Evolutionary conservation across 2,329 filamentous ascomycete genomes (phyloP), one percentile per base, ranked within the genome.

Genomic region (Ceratocystis papillata): DNA sequence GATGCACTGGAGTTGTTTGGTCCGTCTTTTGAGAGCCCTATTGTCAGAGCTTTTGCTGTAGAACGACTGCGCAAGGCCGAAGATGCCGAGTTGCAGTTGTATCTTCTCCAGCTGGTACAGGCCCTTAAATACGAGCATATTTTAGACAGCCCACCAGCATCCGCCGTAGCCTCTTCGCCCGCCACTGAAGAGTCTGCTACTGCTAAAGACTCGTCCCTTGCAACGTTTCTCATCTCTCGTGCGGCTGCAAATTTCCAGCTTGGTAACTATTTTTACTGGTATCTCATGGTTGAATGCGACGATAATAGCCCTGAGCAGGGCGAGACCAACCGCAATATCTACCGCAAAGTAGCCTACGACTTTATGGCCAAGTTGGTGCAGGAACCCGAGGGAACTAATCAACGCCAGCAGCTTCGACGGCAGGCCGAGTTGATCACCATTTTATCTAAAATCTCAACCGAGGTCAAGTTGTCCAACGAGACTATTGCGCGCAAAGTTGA

Each of bases 261-360:
- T 1, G 94, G 93, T 37, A 99, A 96, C 73, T 96, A 95, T 76
- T 84, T 99, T 65, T 90, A 96, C 74, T 99, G 94, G 94, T 99
- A 97, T 75, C 81, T 99, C 1, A 96, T 96, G 86, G 94, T 99
- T 1, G 95, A 99, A 76, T 95, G 92, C 70, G 90, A 95, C 71
- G 93, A 96, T 73, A 79, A 81, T 67, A 91, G 88, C 70, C 84
- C 85, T 2, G 87, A 90, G 55, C 89, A 92, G 71, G 82, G 85
- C 25, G 80, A 84, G 3, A 85, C 87, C 66, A 88, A 93, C 72
- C 87, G 89, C 59, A 89, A 89, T 69, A 85, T 97, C 20, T 99
- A 96, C 75, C 87, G 89, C 33, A 91, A 93, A 71, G 89, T 99
- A 7, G 92, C 94, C 67, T 99, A 91, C 72, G 90, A 97, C 72